These are phyloP conservation scores for Andrographis paniculata DNA, from an alignment of 305 asterid species.

Conservation along the genomic window DNA sequence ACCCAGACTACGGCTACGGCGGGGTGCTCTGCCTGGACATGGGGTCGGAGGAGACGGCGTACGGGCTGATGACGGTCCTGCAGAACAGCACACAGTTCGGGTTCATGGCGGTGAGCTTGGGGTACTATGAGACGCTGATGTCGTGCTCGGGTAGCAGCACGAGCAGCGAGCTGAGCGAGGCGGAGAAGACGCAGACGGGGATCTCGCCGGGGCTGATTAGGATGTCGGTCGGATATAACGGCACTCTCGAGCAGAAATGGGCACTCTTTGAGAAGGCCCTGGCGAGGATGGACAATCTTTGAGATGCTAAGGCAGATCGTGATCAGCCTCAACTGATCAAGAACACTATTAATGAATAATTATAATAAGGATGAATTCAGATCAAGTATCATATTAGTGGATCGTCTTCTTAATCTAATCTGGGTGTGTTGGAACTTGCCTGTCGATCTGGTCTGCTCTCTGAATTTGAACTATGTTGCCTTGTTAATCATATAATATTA, in stretches of 20 bases:
- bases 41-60: constrained; percentile 81
- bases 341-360: too few relatives aligned
- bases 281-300: constrained; percentile 38
- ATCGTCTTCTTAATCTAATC: too few relatives aligned
- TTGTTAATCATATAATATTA: too few relatives aligned
- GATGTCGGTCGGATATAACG: constrained; percentile 82
- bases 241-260: constrained; percentile 93
- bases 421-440: too few relatives aligned
- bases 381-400: too few relatives aligned
- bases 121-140: constrained; percentile 90
- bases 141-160: constrained; percentile 97
- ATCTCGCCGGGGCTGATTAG: constrained; percentile 81
- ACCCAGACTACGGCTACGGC: constrained; percentile 69
- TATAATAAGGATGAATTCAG: too few relatives aligned
- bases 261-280: constrained; percentile 74
- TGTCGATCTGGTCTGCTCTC: too few relatives aligned
- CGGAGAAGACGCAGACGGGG: constrained; percentile 73
- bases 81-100: constrained; percentile 81
- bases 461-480: too few relatives aligned
- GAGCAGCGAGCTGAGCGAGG: constrained; percentile 72
- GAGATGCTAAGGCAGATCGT: too few relatives aligned
- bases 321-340: too few relatives aligned
- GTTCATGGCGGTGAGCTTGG: constrained; percentile 89
- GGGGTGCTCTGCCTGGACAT: constrained; percentile 77
- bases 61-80: constrained; percentile 52